Base-by-base conservation (phyloP, 2,329 filamentous ascomycete genomes). In the Metarhizium album region DNA sequence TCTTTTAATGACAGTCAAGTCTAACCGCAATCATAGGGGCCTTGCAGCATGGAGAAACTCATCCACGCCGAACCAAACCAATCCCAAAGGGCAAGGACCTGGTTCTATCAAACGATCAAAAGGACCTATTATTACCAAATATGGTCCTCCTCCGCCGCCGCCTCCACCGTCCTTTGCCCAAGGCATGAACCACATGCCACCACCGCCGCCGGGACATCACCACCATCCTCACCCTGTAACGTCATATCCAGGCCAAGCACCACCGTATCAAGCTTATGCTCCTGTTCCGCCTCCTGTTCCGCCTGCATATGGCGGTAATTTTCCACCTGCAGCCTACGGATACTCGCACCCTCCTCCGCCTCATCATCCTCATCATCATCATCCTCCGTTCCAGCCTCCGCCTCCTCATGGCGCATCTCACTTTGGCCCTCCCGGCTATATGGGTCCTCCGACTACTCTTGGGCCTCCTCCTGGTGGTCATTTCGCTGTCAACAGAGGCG, bases 1-100 rank as follows among this genome's bases (percentile, higher is more conserved):
- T 35, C 33, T 35, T 4, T 35, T 4, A n/a, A 13, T 47, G 46
- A 42, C 45, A 46, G 42, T 49, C 53, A 53, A 52, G 18, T 43
- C 40, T 43, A 24, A 43, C 22, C 54, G 54, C 27, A 56, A 47
- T 48, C 29, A 18, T 47, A 67, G 68, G 45, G 68, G 67, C 31
- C 62, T 68, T 20, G 60, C 64, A 18, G 67, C 66, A 27, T 68
- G 67, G 61, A 69, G 64, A 47, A 68, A 56, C 48, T 57, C 63
- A 29, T 62, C 64, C n/a, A 56, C 57, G 49, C 47, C 56, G 14
- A 57, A 54, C 14, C 60, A 63, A 47, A 54, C 55, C n/a, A 52
- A 53, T n/a, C 51, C 53, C 27, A 64, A 60, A 52, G 57, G 64
- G 18, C 62, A 64, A 27, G 60, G 63, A 29, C 56, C 57, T 24